phyloP scores from a whole-genome alignment of 768 basidiomycete genomes.

The Suillus paluster region DNA sequence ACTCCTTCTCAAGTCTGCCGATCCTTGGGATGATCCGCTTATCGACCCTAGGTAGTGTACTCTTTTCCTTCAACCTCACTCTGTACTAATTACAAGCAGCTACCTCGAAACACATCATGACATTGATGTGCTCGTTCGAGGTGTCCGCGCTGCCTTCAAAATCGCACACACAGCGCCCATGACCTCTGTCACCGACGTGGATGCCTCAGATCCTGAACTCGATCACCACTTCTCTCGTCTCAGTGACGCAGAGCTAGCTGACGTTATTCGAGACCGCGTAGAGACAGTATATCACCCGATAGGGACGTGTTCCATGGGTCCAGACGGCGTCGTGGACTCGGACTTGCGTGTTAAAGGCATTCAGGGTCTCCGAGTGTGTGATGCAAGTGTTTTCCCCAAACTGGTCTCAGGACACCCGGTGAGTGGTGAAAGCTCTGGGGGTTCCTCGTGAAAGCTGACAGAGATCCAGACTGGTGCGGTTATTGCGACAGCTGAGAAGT shows the following conservation, averaged over 20 bases:
- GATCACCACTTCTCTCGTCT: slow-evolving; percentile 42
- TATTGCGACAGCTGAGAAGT: too few relatives aligned
- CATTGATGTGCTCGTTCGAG: slow-evolving; percentile 42
- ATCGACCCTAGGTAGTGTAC: slow-evolving; percentile 39
- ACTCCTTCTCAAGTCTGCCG: slow-evolving; percentile 30
- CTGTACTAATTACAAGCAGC: slow-evolving; percentile 22
- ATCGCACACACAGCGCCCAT: slow-evolving; percentile 44
- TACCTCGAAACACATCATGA: slow-evolving; percentile 48
- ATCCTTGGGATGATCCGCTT: slow-evolving; percentile 44
- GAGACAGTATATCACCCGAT: slow-evolving; percentile 50
- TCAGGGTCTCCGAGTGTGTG: slow-evolving; percentile 46
- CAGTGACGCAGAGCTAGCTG: slow-evolving; percentile 39
- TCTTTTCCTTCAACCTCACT: too few relatives aligned
- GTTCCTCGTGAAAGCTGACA: too few relatives aligned
- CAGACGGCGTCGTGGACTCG: slow-evolving; percentile 13
- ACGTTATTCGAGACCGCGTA: slow-evolving; percentile 35
- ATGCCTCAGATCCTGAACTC: slow-evolving; percentile 31
- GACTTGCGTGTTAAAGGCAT: slow-evolving; percentile 46
- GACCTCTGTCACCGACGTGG: slow-evolving; percentile 38
- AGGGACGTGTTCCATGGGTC: slow-evolving; percentile 43
- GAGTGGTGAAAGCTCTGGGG: slow-evolving; percentile 15
- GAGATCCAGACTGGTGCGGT: too few relatives aligned
- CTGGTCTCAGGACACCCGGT: slow-evolving; percentile 28
- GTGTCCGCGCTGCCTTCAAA: slow-evolving; percentile 40
- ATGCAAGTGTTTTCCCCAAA: slow-evolving; percentile 51